phyloP scores from a whole-genome alignment of 208 protist species.

The Herpetomonas muscarum region DNA sequence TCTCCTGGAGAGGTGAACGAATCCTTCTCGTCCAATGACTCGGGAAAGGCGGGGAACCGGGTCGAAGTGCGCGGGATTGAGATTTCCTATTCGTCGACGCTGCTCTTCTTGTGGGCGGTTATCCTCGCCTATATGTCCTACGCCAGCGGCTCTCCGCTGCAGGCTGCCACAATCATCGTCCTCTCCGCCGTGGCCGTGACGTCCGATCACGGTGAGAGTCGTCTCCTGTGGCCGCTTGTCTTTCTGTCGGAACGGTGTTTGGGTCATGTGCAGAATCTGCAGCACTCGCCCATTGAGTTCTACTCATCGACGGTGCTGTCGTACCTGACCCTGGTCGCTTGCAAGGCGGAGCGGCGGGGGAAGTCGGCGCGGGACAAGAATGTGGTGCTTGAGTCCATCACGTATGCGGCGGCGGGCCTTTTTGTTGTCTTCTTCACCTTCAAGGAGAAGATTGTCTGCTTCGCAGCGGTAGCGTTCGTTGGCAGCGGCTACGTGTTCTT shows the following conservation, averaged over 20 bases:
- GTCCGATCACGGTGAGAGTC: constrained; percentile 68
- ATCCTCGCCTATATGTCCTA: constrained; percentile 56
- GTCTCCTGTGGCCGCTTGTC: constrained; percentile 71
- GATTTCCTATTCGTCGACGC: constrained; percentile 80
- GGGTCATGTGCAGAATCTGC: constrained; percentile 36
- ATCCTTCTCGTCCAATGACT: not conserved
- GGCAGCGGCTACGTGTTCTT: constrained; percentile 61
- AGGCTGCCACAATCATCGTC: constrained; percentile 45
- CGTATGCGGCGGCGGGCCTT: constrained; percentile 45
- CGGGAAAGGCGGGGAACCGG: not conserved
- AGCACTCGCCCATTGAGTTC: constrained; percentile 60
- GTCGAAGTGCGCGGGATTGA: constrained; percentile 20
- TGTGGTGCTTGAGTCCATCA: constrained; percentile 27
- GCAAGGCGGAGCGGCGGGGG: constrained; percentile 22
- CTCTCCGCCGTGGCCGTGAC: constrained; percentile 52
- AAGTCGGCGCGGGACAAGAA: constrained; percentile 31
- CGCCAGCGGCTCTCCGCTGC: constrained; percentile 25
- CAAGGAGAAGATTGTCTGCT: constrained; percentile 53
- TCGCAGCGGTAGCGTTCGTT: constrained; percentile 67
- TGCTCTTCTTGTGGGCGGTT: constrained; percentile 62
- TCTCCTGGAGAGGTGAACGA: too few relatives aligned
- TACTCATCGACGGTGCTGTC: constrained; percentile 80
- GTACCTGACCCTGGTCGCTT: constrained; percentile 58
- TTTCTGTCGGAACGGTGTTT: constrained; percentile 73
- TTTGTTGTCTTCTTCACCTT: constrained; percentile 50